phyloP scores from a whole-genome alignment of 148 eudicot species.

The Polygonum maritimum region DNA sequence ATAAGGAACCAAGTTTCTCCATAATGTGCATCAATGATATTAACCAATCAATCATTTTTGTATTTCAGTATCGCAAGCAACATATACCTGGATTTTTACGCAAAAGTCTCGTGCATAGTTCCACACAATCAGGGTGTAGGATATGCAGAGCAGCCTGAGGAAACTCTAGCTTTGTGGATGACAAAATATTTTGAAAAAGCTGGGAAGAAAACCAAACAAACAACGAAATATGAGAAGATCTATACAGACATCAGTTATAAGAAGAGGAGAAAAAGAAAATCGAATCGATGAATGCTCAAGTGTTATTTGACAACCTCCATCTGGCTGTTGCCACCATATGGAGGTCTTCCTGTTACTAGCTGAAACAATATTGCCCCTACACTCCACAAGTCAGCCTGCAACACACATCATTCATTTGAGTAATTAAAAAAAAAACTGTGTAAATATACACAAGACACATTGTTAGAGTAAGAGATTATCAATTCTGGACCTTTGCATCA shows the following conservation, averaged over 20 bases:
- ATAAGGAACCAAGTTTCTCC: not conserved
- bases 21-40: not conserved
- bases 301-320: conserved; percentile 22
- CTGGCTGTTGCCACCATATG: conserved; percentile 35
- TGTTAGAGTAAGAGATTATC: not conserved
- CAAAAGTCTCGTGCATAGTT: conserved; percentile 40
- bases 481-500: conserved; percentile 32
- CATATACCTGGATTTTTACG: conserved; percentile 39
- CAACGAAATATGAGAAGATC: conserved; percentile 2
- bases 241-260: not conserved
- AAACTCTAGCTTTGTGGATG: conserved; percentile 28
- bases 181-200: conserved; percentile 44
- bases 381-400: conserved; percentile 54
- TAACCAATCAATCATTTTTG: not conserved
- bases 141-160: conserved; percentile 34
- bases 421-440: not conserved
- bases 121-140: conserved; percentile 38
- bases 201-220: conserved; percentile 12
- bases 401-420: not conserved
- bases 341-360: conserved; percentile 41
- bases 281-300: not conserved
- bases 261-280: not conserved
- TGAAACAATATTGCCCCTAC: conserved; percentile 48
- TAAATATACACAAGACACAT: not conserved
- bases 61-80: not conserved